Evolutionary conservation across 495 filamentous ascomycete species (phyloP).

Genomic region (Talaromyces liani): DNA sequence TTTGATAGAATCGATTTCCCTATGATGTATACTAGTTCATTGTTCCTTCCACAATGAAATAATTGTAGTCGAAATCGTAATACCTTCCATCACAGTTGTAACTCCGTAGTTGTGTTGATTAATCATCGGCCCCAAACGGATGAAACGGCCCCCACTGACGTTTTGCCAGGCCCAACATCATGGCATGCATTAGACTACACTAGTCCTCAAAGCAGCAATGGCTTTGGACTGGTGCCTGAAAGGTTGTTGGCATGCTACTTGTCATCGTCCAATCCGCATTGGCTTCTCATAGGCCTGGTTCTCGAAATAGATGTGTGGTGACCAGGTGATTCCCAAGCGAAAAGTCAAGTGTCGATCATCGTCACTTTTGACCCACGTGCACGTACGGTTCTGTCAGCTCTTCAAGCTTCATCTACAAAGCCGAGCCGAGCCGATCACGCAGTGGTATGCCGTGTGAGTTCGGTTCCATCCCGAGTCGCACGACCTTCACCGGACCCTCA

Average conservation of each 20-base stretch:
- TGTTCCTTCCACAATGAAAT: background rate
- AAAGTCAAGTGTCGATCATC: background rate
- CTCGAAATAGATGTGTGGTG: background rate
- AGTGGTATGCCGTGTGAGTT: background rate
- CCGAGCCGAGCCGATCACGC: background rate
- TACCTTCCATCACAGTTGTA: background rate
- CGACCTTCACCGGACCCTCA: background rate
- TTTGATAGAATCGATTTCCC: too few relatives aligned
- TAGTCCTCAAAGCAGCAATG: background rate
- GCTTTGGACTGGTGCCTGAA: background rate
- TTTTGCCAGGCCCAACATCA: background rate
- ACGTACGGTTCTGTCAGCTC: background rate
- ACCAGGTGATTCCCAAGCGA: background rate
- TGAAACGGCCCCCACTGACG: background rate
- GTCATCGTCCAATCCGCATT: background rate
- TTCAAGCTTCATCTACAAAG: background rate
- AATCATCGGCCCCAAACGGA: background rate
- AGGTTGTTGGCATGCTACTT: background rate
- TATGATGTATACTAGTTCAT: background rate
- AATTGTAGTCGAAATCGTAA: background rate
- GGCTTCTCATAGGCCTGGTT: background rate
- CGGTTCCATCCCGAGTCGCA: background rate
- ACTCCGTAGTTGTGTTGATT: background rate
- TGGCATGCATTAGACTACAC: slow-evolving; percentile 4
- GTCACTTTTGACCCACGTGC: background rate